These are phyloP conservation scores for Yarrowia sp. DNA, from an alignment of 805 yeast genomes.

Conservation along the genomic window DNA sequence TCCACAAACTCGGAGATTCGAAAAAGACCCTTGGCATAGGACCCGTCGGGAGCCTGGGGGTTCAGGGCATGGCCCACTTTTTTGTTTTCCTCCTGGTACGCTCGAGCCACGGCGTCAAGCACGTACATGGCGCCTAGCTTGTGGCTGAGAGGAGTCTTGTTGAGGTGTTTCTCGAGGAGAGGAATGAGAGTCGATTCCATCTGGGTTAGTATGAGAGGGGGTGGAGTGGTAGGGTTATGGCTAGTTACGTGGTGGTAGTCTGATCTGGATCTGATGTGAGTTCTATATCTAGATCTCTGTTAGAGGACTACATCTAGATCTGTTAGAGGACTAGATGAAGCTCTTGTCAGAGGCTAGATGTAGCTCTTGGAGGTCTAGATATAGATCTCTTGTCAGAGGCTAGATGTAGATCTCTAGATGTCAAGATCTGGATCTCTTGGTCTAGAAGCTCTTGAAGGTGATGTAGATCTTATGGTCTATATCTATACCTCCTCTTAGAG, in stretches of 20 bases:
- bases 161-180: conserved; percentile 61
- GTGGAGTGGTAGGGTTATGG: background rate
- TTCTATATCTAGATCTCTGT: too few relatives aligned
- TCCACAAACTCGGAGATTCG: conserved; percentile 63
- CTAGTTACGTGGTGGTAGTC: background rate
- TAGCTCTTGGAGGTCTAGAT: too few relatives aligned
- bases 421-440: too few relatives aligned
- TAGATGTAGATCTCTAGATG: too few relatives aligned
- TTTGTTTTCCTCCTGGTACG: conserved; percentile 70
- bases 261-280: too few relatives aligned
- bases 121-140: conserved; percentile 89
- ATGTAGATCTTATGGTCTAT: too few relatives aligned
- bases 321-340: too few relatives aligned
- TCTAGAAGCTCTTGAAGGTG: too few relatives aligned
- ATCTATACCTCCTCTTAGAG: too few relatives aligned
- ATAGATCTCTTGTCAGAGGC: too few relatives aligned
- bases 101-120: conserved; percentile 88
- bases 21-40: conserved; percentile 69
- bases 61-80: conserved; percentile 50
- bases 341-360: too few relatives aligned
- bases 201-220: conserved; percentile 30
- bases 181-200: conserved; percentile 56
- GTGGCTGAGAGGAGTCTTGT: conserved; percentile 69
- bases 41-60: conserved; percentile 57
- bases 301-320: too few relatives aligned